Conservation (phyloP, 495 filamentous ascomycete genomes). For the Chaetomidium leptoderma region DNA sequence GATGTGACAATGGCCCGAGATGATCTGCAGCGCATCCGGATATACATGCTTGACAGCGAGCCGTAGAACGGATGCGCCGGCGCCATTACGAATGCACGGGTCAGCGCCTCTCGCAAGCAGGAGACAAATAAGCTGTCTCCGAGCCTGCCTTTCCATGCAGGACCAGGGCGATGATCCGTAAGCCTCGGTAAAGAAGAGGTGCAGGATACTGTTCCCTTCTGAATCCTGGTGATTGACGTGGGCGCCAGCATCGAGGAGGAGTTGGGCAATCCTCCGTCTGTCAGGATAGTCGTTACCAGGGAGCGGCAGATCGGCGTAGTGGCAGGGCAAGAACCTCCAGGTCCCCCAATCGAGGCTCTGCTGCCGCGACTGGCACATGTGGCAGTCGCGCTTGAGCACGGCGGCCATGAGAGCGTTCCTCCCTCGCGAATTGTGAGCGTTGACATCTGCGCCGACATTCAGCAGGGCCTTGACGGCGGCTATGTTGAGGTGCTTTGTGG, state of each 20-base stretch:
- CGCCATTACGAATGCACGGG: background rate
- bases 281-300: background rate
- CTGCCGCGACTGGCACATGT: background rate
- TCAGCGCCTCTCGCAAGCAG: slow-evolving; percentile 5
- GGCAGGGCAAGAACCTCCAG: background rate
- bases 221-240: background rate
- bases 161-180: background rate
- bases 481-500: background rate
- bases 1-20: background rate
- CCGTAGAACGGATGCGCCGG: background rate
- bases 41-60: background rate
- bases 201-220: background rate
- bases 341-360: background rate
- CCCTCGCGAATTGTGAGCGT: background rate
- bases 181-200: background rate
- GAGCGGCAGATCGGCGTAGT: background rate
- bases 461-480: background rate
- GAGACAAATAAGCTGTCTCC: background rate
- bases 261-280: background rate
- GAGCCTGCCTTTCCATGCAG: background rate
- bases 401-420: background rate
- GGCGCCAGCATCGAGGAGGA: slow-evolving; percentile 1
- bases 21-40: background rate
- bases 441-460: background rate
- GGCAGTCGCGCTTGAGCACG: background rate